Conservation (phyloP, 495 filamentous ascomycete genomes). For the Amphirosellinia nigrospora region DNA sequence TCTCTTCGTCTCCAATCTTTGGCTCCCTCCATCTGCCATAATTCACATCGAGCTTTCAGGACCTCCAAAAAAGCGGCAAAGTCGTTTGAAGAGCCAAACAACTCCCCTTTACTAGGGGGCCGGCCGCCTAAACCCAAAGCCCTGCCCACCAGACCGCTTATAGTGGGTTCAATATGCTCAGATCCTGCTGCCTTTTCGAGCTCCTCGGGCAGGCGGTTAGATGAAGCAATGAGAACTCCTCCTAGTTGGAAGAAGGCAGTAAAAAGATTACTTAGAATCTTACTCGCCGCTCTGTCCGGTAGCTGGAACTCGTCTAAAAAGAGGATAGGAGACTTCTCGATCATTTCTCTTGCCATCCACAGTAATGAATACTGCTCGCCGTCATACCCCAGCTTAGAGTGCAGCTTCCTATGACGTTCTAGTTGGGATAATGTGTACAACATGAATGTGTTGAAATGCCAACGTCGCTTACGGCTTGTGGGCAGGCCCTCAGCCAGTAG, state of each 20-base stretch:
- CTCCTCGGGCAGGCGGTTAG: slow-evolving; percentile 77
- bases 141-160: slow-evolving; percentile 56
- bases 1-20: slow-evolving; percentile 69
- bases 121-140: slow-evolving; percentile 44
- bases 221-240: slow-evolving; percentile 73
- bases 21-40: slow-evolving; percentile 72
- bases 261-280: slow-evolving; percentile 72
- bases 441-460: slow-evolving; percentile 82
- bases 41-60: slow-evolving; percentile 69
- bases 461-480: slow-evolving; percentile 67
- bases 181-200: slow-evolving; percentile 69
- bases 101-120: slow-evolving; percentile 37
- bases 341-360: slow-evolving; percentile 69
- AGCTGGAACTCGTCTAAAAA: slow-evolving; percentile 80
- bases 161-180: slow-evolving; percentile 58
- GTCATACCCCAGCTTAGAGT: slow-evolving; percentile 30
- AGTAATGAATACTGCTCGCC: slow-evolving; percentile 66
- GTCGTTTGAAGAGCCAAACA: slow-evolving; percentile 63
- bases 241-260: slow-evolving; percentile 77
- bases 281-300: slow-evolving; percentile 69
- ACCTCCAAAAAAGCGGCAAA: slow-evolving; percentile 72
- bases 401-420: slow-evolving; percentile 59
- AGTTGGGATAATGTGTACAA: slow-evolving; percentile 67
- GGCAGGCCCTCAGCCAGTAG: slow-evolving; percentile 72
- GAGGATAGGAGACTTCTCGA: slow-evolving; percentile 69